These are phyloP conservation scores for Macrophomina phaseolina DNA, from an alignment of 2,329 filamentous ascomycete species.

Conservation along the genomic window DNA sequence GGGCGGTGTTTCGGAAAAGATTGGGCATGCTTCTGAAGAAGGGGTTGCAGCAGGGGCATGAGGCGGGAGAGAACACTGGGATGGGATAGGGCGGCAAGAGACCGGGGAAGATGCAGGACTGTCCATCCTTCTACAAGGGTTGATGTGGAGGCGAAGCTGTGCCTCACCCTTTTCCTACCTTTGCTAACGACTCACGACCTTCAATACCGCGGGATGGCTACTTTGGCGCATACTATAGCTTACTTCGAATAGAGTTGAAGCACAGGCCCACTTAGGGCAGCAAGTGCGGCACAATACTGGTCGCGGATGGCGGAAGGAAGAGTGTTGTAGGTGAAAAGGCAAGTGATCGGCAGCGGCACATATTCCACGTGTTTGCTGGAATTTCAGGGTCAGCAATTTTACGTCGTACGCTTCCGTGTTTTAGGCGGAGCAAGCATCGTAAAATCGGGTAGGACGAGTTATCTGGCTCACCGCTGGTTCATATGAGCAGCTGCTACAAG, in stretches of 20 bases:
- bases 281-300: background rate
- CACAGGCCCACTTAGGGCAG: background rate
- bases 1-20: background rate
- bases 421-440: background rate
- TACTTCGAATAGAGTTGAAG: background rate
- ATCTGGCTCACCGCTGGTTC: too few species aligned
- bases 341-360: conserved; percentile 5
- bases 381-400: too few species aligned
- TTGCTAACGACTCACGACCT: background rate
- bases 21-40: background rate
- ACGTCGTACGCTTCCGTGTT: too few species aligned
- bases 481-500: too few species aligned
- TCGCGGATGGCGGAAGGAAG: background rate
- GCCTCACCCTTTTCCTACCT: background rate
- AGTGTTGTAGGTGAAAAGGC: background rate
- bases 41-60: background rate
- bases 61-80: background rate
- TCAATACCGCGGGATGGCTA: background rate
- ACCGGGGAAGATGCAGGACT: background rate
- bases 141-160: background rate
- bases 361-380: too few species aligned
- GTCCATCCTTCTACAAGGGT: background rate
- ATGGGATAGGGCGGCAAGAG: background rate
- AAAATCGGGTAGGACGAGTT: background rate
- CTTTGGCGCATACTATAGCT: background rate